Evolutionary conservation across 2,329 filamentous ascomycete genomes (phyloP).

Genomic region (Claviceps fusiformis): DNA sequence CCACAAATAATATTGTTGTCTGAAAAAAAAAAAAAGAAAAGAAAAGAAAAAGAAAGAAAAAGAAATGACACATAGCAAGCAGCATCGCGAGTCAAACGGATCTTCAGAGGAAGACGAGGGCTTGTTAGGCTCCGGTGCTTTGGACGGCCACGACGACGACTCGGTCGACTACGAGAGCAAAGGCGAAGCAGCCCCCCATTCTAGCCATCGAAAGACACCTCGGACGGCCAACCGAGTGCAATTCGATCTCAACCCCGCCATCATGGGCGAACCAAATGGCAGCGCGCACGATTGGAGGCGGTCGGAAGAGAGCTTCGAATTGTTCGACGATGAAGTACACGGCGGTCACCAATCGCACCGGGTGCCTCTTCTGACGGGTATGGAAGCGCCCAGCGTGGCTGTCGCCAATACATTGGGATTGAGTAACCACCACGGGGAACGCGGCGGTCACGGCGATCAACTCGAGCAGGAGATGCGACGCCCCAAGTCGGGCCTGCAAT

Average conservation of each 20-base stretch:
- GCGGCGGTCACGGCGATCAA: constrained; percentile 25
- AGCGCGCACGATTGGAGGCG: constrained; percentile 2
- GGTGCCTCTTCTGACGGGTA: constrained; percentile 64
- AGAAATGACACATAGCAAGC: constrained; percentile 22
- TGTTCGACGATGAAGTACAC: constrained; percentile 30
- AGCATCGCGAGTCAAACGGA: constrained; percentile 16
- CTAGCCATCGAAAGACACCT: constrained; percentile 9
- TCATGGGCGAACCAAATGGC: constrained; percentile 20
- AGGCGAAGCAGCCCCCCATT: neutral
- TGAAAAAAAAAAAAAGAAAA: neutral
- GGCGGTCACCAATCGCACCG: constrained; percentile 36
- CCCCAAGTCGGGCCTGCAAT: constrained; percentile 72
- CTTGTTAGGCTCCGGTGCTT: constrained; percentile 14
- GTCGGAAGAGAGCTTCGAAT: constrained; percentile 31
- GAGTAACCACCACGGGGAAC: constrained; percentile 25
- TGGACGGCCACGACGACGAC: constrained; percentile 15
- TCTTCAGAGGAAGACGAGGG: constrained; percentile 19
- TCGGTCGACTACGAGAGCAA: constrained; percentile 10
- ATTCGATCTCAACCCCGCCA: constrained; percentile 47
- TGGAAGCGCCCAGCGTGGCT: constrained; percentile 65
- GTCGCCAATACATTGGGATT: constrained; percentile 43
- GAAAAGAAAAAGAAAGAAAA: constrained; percentile 9
- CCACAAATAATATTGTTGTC: neutral
- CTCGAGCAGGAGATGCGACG: constrained; percentile 43
- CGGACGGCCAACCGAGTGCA: constrained; percentile 56